These are phyloP conservation scores for Verticillium isaacii DNA, from an alignment of 2,329 filamentous ascomycete genomes.

Conservation along the genomic window DNA sequence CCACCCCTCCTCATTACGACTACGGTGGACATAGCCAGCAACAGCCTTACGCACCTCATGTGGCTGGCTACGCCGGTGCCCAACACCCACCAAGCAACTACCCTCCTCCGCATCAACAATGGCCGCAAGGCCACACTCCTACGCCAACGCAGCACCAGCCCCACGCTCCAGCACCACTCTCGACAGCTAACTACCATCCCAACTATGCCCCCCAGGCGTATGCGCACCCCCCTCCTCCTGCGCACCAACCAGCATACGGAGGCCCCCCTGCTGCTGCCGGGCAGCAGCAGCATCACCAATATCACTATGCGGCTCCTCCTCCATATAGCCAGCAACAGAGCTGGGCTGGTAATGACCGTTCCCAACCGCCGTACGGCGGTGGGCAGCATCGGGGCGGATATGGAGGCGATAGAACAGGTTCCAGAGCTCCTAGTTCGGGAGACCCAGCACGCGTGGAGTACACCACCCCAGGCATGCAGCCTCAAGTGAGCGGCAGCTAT, in stretches of 20 bases:
- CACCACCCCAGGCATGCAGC: conserved; percentile 19
- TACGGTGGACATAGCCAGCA: conserved; percentile 31
- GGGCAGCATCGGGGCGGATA: conserved; percentile 35
- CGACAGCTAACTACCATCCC: conserved; percentile 52
- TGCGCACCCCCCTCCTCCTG: conserved; percentile 22
- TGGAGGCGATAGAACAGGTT: conserved; percentile 36
- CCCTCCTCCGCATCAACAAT: conserved; percentile 33
- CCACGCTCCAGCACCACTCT: conserved; percentile 42
- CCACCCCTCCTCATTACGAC: conserved; percentile 33
- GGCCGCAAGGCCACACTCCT: conserved; percentile 24
- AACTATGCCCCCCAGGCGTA: conserved; percentile 56
- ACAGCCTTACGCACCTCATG: conserved; percentile 18
- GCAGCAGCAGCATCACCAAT: conserved; percentile 28
- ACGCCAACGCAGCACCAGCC: conserved; percentile 27
- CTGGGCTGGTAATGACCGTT: conserved; percentile 26
- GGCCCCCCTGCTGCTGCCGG: conserved; percentile 21
- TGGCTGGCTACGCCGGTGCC: conserved; percentile 20
- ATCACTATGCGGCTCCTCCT: conserved; percentile 30
- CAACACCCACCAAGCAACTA: conserved; percentile 32
- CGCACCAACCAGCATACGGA: conserved; percentile 39
- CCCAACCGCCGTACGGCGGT: conserved; percentile 28
- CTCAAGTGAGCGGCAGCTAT: conserved; percentile 29
- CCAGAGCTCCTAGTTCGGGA: conserved; percentile 26
- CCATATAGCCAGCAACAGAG: conserved; percentile 24
- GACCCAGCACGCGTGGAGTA: conserved; percentile 28